Conservation (phyloP, 352 stramenopile genomes). For the Globisporangium emineosum region DNA sequence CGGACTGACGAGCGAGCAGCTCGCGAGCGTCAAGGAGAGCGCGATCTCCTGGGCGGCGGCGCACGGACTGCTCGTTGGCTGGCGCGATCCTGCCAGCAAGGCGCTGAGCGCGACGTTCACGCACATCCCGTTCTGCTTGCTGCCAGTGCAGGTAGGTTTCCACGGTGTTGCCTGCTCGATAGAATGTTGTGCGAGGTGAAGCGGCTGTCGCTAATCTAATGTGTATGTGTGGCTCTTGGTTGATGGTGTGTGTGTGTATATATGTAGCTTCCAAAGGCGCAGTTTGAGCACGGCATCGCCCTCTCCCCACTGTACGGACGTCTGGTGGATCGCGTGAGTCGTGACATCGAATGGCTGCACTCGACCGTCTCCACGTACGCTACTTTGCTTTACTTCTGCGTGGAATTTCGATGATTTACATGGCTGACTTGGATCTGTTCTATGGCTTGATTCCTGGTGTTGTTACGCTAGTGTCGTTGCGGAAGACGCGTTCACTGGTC, state of each 20-base stretch:
- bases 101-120: constrained; percentile 48
- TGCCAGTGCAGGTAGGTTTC: constrained; percentile 50
- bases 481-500: constrained; percentile 85
- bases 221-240: no score
- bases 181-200: no score
- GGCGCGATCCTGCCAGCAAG: constrained; percentile 30
- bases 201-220: no score
- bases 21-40: constrained; percentile 59
- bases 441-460: background rate
- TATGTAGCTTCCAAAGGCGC: constrained; percentile 36
- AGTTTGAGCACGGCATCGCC: constrained; percentile 63
- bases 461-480: constrained; percentile 44
- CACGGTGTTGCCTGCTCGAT: background rate
- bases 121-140: constrained; percentile 73
- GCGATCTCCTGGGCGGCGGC: constrained; percentile 70
- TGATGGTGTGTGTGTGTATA: background rate
- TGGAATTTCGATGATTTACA: background rate
- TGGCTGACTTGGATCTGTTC: background rate
- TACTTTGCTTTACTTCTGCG: background rate
- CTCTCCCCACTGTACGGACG: constrained; percentile 74
- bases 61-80: constrained; percentile 71
- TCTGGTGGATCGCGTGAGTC: constrained; percentile 77
- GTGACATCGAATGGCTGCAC: constrained; percentile 80
- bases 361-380: constrained; percentile 45
- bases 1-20: constrained; percentile 36